Conservation (phyloP, 129 eudicot genomes). For the Centrapalus pauciflorus region DNA sequence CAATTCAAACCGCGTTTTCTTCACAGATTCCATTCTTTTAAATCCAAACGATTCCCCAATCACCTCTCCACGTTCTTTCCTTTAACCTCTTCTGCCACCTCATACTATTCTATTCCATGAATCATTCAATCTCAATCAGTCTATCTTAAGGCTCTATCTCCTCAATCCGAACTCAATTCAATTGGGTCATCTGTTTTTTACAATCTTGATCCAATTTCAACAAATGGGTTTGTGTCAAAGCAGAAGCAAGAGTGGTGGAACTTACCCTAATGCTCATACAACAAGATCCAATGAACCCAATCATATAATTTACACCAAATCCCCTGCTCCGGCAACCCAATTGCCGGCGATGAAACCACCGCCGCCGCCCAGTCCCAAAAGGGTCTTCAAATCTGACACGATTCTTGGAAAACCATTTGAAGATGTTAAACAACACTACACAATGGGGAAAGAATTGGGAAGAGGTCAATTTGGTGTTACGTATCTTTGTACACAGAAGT, state of each 20-base stretch:
- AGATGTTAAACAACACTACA: slow-evolving; percentile 61
- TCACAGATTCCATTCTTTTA: slow-evolving; percentile 11
- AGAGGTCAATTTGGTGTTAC: slow-evolving; percentile 94
- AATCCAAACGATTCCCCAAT: slow-evolving; percentile 1
- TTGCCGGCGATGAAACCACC: slow-evolving; percentile 26
- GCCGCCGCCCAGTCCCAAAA: slow-evolving; percentile 39
- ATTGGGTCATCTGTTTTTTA: no score
- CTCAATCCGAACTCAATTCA: no score
- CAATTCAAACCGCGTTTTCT: slow-evolving; percentile 30
- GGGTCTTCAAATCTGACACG: slow-evolving; percentile 40
- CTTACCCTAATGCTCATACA: slow-evolving; percentile 13
- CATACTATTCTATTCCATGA: neutral
- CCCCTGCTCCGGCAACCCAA: slow-evolving; percentile 45
- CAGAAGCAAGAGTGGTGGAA: slow-evolving; percentile 33
- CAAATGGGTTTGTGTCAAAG: slow-evolving; percentile 61
- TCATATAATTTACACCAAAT: slow-evolving; percentile 42
- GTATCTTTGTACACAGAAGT: slow-evolving; percentile 51
- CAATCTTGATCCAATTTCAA: no score
- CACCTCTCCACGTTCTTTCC: slow-evolving; percentile 36
- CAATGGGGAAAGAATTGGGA: slow-evolving; percentile 80
- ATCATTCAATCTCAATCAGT: neutral
- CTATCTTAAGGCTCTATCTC: no score
- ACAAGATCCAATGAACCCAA: slow-evolving; percentile 29
- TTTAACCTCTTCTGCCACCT: slow-evolving; percentile 8
- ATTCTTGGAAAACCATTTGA: slow-evolving; percentile 79